Base-by-base conservation (phyloP, 1,284 basidiomycete species). In the Exobasidium cylindrosporum region DNA sequence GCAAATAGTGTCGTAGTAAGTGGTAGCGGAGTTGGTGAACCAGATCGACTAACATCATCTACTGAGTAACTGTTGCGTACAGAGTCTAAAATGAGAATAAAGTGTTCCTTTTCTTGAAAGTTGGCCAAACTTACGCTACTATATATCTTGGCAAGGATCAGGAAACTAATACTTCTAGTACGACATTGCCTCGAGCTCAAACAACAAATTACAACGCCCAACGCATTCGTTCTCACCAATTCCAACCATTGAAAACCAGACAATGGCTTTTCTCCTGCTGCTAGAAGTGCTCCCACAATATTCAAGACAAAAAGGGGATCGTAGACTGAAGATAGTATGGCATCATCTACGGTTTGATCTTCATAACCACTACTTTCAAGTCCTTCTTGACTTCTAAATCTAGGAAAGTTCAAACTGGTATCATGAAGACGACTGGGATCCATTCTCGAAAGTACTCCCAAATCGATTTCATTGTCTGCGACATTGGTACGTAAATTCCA, bases 231-330 rank as follows among this genome's bases (percentile, higher is more conserved):
- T 62, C 91, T 83, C 76, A 93, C 87, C 5, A 97, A 78, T 70
- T 91, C 87, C 11, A 96, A 87, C 92, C 92, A 96, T 31, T 85
- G 86, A 62, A 89, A 81, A 0, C 87, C 85, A 0, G 86, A 86
- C 0, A 86, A 77, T 86, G 21, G 13, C 28, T 60, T 57, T 13
- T 82, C 83, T n/a, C n/a, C n/a, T 52, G 83, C 82, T 32, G 87
- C 86, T 0, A 82, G 79, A 29, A 92, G 81, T 68, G 87, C 84
- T 57, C 85, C 84, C 44, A 88, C 85, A 11, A 95, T 81, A 5
- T 88, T 82, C 32, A 90, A 81, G 11, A 92, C 79, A 76, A 95
- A 91, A 0, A 88, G 80, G 0, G 93, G 92, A 74, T 97, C 93
- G 71, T 95, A 97, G 30, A 50, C n/a, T 4, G 47, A 50, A 21